Evolutionary conservation across 345 rosid species (phyloP).

Genomic region (Leavenworthia alabamica): DNA sequence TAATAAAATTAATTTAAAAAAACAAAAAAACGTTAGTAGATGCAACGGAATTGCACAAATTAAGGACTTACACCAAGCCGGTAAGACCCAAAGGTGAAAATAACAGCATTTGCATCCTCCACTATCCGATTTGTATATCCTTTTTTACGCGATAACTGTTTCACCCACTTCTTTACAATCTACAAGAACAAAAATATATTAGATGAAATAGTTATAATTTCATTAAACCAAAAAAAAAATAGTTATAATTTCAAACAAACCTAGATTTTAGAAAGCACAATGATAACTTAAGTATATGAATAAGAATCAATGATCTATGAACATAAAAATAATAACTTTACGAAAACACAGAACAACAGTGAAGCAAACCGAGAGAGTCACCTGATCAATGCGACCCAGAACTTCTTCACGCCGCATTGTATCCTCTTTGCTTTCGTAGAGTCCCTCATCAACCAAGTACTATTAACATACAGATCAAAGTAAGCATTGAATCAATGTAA

Average conservation of each 20-base stretch:
- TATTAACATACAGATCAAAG: constrained; percentile 8
- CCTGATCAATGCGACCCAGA: constrained; percentile 60
- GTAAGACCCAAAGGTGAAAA: constrained; percentile 94
- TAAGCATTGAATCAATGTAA: background rate
- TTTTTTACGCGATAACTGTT: constrained; percentile 52
- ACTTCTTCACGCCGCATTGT: constrained; percentile 64
- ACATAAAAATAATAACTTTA: background rate
- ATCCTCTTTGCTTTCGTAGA: constrained; percentile 75
- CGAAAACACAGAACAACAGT: background rate
- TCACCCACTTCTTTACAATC: constrained; percentile 87
- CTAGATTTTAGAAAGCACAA: background rate
- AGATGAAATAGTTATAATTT: no score
- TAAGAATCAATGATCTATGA: no score
- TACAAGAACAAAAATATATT: background rate
- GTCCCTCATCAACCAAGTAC: constrained; percentile 64
- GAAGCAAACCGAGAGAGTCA: constrained; percentile 9
- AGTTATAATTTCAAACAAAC: background rate
- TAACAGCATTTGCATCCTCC: constrained; percentile 85
- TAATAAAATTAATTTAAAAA: no score
- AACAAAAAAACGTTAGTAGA: background rate
- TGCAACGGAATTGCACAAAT: background rate
- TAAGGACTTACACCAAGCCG: constrained; percentile 66
- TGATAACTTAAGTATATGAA: no score
- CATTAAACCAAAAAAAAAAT: no score
- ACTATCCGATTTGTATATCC: constrained; percentile 87